These are phyloP conservation scores for Ceratocystis alfenasii DNA, from an alignment of 2,329 filamentous ascomycete species.

Conservation along the genomic window DNA sequence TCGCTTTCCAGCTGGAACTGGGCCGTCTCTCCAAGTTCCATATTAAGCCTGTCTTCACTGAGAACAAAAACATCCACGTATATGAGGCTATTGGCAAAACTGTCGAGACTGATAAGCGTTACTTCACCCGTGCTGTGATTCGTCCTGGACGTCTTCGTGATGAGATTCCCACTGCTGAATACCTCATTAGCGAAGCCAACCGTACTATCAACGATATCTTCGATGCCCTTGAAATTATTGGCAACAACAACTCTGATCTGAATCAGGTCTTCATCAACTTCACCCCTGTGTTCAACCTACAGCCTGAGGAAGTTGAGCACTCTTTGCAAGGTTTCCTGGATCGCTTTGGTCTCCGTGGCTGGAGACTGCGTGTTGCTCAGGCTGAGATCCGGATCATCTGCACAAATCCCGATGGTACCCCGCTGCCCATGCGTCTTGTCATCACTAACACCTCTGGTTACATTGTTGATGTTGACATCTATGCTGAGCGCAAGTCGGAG, in stretches of 20 bases:
- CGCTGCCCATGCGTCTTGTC: conserved; percentile 86
- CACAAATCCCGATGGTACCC: conserved; percentile 71
- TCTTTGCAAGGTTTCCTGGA: conserved; percentile 91
- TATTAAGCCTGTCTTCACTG: conserved; percentile 96
- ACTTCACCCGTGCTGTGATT: conserved; percentile 94
- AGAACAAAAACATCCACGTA: conserved; percentile 98
- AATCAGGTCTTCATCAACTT: conserved; percentile 99
- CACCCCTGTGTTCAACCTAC: conserved; percentile 85
- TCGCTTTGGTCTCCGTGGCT: conserved; percentile 85
- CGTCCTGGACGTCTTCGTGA: conserved; percentile 87
- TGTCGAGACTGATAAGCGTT: conserved; percentile 91
- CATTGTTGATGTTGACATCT: conserved; percentile 94
- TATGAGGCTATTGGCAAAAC: conserved; percentile 95
- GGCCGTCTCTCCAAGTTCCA: conserved; percentile 90
- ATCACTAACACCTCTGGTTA: conserved; percentile 98
- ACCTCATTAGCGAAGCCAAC: conserved; percentile 93
- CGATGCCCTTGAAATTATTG: conserved; percentile 94
- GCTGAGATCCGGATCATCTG: conserved; percentile 98
- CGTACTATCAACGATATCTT: conserved; percentile 95
- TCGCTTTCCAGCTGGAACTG: conserved; percentile 97
- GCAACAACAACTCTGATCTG: conserved; percentile 97
- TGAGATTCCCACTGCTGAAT: conserved; percentile 96
- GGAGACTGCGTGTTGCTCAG: conserved; percentile 91
- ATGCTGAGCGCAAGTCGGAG: conserved; percentile 94
- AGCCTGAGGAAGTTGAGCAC: conserved; percentile 80